These are phyloP conservation scores for Cyberlindnera meyerae DNA, from an alignment of 805 yeast genomes.

Conservation along the genomic window DNA sequence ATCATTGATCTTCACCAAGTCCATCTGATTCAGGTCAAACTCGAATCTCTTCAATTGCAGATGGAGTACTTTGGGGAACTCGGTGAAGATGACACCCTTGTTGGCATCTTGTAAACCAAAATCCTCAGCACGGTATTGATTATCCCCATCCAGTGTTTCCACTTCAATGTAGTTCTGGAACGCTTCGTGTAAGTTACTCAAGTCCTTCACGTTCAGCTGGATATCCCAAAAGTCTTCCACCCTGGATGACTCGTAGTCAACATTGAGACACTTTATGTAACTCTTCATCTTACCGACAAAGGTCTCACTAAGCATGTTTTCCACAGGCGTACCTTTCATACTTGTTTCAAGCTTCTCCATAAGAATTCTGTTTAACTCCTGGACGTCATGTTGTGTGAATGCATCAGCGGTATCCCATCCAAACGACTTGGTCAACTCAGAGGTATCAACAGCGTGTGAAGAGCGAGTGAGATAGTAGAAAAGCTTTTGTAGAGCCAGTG, in stretches of 20 bases:
- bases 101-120: constrained; percentile 92
- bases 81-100: constrained; percentile 89
- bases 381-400: constrained; percentile 97
- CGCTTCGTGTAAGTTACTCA: constrained; percentile 65
- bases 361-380: constrained; percentile 87
- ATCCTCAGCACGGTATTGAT: constrained; percentile 89
- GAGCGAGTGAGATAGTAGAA: constrained; percentile 78
- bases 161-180: constrained; percentile 84
- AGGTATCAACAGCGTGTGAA: constrained; percentile 71
- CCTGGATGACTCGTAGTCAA: constrained; percentile 87
- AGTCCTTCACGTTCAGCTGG: constrained; percentile 86
- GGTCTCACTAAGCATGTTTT: constrained; percentile 66
- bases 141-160: constrained; percentile 90
- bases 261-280: constrained; percentile 86
- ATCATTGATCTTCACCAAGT: constrained; percentile 86
- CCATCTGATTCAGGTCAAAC: constrained; percentile 85
- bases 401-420: constrained; percentile 98
- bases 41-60: constrained; percentile 92
- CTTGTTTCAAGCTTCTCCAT: constrained; percentile 91
- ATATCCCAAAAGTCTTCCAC: constrained; percentile 98
- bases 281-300: constrained; percentile 98
- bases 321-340: constrained; percentile 85
- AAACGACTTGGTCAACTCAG: constrained; percentile 83
- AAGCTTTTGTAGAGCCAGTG: constrained; percentile 80
- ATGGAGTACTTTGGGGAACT: constrained; percentile 90